Base-by-base conservation (phyloP, 1,139 yeast species). In the Suhomyces taliae region DNA sequence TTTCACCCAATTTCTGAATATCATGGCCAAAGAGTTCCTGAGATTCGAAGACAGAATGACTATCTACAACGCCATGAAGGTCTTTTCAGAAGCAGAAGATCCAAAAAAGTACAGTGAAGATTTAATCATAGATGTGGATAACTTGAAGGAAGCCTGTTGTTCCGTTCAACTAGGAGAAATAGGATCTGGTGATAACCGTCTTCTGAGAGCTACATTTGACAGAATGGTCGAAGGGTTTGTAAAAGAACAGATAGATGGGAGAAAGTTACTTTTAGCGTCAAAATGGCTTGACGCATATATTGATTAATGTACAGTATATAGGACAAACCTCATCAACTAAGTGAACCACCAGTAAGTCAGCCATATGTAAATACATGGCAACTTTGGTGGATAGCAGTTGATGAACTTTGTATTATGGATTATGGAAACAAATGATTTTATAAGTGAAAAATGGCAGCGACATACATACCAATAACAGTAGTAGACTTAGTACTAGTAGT, bases 1-100 rank as follows among this genome's bases (percentile, higher is more conserved):
- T 37, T 89, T 90, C 59, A 83, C 95, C 3, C 80, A 79, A 41
- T 91, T 84, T 62, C 70, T 87, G 59, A 80, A 85, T 6, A 69
- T 84, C 38, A 82, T 91, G 85, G 82, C 90, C 3, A 68, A 69
- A 7, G 81, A 80, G 51, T 65, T 87, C 42, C 70, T 75, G 45
- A 75, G 76, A 47, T 70, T 89, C 46, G 87, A 90, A 27, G 81
- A 82, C 45, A 72, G 78, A 38, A 70, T 72, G 29, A 88, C 88
- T 48, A 69, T 91, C 12, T 65, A 72, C 44, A 75, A 78, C 40
- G 91, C 96, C 6, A 75, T 90, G 54, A 74, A 74, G 48, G 80
- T 81, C 5, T 85, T 88, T 61, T 72, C 79, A 27, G 73, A 72
- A 11, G 69, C 67, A 7, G 53, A 38, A 12, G 56, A 53, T 36